Percentiles rank a stretch among this genome's conserved stretches.
Conservation (phyloP, 2,329 filamentous ascomycete genomes). For the Exophiala aquamarina region DNA sequence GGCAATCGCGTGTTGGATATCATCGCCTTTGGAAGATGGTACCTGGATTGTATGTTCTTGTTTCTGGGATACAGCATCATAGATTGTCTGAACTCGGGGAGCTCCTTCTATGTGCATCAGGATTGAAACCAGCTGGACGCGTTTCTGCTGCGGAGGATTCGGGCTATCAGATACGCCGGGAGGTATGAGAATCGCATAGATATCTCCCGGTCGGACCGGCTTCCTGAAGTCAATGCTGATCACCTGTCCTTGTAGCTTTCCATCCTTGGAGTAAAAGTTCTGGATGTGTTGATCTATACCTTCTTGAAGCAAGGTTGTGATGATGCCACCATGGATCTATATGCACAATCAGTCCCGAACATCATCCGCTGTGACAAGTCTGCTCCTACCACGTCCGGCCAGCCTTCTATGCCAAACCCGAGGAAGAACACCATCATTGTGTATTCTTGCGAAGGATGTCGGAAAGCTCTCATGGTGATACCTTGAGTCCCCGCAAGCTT, state of each 20-base stretch:
- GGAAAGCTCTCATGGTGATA: constrained; percentile 55
- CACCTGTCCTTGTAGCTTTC: constrained; percentile 50
- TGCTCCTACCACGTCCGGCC: constrained; percentile 60
- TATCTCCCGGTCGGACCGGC: constrained; percentile 59
- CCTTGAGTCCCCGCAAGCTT: constrained; percentile 41
- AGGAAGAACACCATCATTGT: constrained; percentile 65
- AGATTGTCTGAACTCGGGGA: constrained; percentile 40
- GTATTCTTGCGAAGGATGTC: constrained; percentile 60
- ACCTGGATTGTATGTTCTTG: constrained; percentile 9
- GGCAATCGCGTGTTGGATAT: constrained; percentile 17
- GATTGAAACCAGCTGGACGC: constrained; percentile 33
- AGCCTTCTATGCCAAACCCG: constrained; percentile 64
- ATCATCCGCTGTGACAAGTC: not conserved
- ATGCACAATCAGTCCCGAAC: constrained; percentile 5
- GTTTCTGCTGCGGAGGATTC: constrained; percentile 2
- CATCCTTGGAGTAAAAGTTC: constrained; percentile 19
- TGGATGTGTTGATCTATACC: constrained; percentile 50
- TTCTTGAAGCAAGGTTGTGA: constrained; percentile 70
- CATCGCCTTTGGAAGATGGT: constrained; percentile 3
- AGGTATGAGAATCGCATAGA: constrained; percentile 58
- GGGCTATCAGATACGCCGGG: constrained; percentile 33
- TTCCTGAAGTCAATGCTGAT: constrained; percentile 64
- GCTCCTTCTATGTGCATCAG: constrained; percentile 40
- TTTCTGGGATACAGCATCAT: not conserved
- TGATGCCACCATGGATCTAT: constrained; percentile 62